A percentile compares a stretch with the other conserved stretches of the same genome.
These are phyloP conservation scores for Camillea tinctor DNA, from an alignment of 2,329 filamentous ascomycete species.

Conservation along the genomic window DNA sequence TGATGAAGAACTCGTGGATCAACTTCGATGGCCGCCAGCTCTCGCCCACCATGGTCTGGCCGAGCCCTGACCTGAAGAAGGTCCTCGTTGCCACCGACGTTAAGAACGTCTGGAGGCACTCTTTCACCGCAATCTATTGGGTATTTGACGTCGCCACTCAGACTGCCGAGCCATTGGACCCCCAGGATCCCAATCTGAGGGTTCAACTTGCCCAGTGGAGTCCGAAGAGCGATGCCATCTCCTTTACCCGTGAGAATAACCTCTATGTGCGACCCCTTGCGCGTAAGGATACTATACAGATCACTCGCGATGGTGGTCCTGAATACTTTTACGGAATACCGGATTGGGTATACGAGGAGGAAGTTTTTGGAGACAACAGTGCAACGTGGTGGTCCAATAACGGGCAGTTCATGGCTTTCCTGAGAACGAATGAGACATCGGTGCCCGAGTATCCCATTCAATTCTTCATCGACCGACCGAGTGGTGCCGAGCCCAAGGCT, in stretches of 20 bases:
- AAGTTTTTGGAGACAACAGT: slow-evolving; percentile 75
- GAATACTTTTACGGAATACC: slow-evolving; percentile 94
- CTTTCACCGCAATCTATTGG: slow-evolving; percentile 83
- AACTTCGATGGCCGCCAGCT: slow-evolving; percentile 55
- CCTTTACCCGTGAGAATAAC: slow-evolving; percentile 91
- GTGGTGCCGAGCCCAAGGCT: slow-evolving; percentile 62
- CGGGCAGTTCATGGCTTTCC: slow-evolving; percentile 84
- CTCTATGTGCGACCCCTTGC: slow-evolving; percentile 71
- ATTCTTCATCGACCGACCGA: slow-evolving; percentile 87
- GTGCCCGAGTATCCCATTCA: slow-evolving; percentile 92
- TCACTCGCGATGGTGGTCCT: slow-evolving; percentile 83
- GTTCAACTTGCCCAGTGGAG: slow-evolving; percentile 90
- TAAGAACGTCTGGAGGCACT: slow-evolving; percentile 84
- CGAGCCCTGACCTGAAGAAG: slow-evolving; percentile 81
- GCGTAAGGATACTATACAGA: slow-evolving; percentile 60
- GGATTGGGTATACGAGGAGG: slow-evolving; percentile 93
- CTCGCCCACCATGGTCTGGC: slow-evolving; percentile 62
- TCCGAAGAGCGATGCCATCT: slow-evolving; percentile 78
- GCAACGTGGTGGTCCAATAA: slow-evolving; percentile 96
- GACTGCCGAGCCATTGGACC: slow-evolving; percentile 73
- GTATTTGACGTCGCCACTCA: slow-evolving; percentile 87
- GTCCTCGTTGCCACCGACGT: slow-evolving; percentile 76
- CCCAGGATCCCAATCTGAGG: slow-evolving; percentile 59
- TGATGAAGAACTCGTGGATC: slow-evolving; percentile 73
- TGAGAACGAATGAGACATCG: slow-evolving; percentile 88